Conservation (phyloP, 345 rosid species). For the Balakata baccata region DNA sequence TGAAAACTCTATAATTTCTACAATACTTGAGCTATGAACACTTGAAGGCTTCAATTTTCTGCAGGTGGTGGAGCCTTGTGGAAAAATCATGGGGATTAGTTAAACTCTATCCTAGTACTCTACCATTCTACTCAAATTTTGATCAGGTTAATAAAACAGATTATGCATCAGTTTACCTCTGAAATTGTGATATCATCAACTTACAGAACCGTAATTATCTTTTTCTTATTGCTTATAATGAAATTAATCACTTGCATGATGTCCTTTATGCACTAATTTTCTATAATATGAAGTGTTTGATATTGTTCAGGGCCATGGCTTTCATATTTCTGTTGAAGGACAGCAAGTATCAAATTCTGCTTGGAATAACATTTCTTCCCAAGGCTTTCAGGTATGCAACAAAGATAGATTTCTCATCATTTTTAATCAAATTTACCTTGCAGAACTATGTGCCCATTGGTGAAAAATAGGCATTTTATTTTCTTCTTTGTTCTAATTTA, state of each 20-base stretch:
- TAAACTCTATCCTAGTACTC: constrained; percentile 53
- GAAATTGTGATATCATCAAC: too few species aligned
- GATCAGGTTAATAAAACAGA: constrained; percentile 51
- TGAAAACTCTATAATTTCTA: too few species aligned
- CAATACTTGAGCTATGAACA: too few species aligned
- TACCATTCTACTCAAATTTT: constrained; percentile 84
- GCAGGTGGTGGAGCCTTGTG: constrained; percentile 83
- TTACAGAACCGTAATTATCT: too few species aligned
- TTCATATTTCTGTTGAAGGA: constrained; percentile 60
- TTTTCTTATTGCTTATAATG: too few species aligned
- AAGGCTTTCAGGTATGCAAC: constrained; percentile 59
- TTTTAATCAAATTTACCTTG: too few species aligned
- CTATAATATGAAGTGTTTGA: not conserved
- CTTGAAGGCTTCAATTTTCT: not conserved
- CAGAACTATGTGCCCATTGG: not conserved
- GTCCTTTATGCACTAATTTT: too few species aligned
- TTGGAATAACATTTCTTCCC: constrained; percentile 78
- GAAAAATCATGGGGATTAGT: constrained; percentile 77
- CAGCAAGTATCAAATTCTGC: constrained; percentile 38
- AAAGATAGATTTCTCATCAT: not conserved
- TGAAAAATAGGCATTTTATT: not conserved
- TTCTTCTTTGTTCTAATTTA: not conserved
- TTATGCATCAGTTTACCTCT: too few species aligned
- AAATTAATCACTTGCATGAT: too few species aligned
- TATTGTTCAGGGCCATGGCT: constrained; percentile 61